These are phyloP conservation scores for Candida sphagnicola DNA, from an alignment of 805 yeast species.

Conservation along the genomic window DNA sequence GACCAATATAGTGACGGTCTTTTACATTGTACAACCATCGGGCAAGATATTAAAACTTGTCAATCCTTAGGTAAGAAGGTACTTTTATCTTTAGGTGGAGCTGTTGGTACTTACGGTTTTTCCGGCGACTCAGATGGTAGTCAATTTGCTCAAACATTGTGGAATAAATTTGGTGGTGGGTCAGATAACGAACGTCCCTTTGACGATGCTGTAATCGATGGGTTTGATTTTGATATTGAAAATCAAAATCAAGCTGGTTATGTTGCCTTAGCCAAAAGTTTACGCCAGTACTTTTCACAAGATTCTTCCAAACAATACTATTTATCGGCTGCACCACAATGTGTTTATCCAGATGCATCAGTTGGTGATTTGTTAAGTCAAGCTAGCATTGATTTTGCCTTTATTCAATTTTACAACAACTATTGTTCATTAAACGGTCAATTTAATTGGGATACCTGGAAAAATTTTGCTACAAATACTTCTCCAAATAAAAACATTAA, in stretches of 20 bases:
- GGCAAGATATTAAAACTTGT: slow-evolving; percentile 64
- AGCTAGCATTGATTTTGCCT: slow-evolving; percentile 74
- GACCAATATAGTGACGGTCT: slow-evolving; percentile 33
- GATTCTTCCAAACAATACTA: slow-evolving; percentile 55
- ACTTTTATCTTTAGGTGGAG: slow-evolving; percentile 60
- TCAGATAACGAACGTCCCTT: slow-evolving; percentile 19
- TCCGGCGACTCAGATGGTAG: slow-evolving; percentile 50
- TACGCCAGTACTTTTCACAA: slow-evolving; percentile 12
- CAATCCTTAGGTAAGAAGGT: slow-evolving; percentile 72
- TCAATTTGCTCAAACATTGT: slow-evolving; percentile 38
- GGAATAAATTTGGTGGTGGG: slow-evolving; percentile 31
- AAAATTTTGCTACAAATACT: slow-evolving; percentile 53
- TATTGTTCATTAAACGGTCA: slow-evolving; percentile 51
- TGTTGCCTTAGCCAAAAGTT: slow-evolving; percentile 26
- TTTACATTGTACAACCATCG: slow-evolving; percentile 35
- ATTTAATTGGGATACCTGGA: slow-evolving; percentile 75
- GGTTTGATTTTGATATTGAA: slow-evolving; percentile 34
- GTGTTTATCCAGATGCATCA: slow-evolving; percentile 74
- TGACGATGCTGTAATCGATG: slow-evolving; percentile 28
- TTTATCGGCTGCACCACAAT: slow-evolving; percentile 89
- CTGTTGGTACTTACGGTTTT: slow-evolving; percentile 44
- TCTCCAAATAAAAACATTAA: slow-evolving; percentile 65
- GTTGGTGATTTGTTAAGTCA: slow-evolving; percentile 33
- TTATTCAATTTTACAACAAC: slow-evolving; percentile 88
- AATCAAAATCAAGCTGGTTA: slow-evolving; percentile 18